Percentiles rank a stretch among this genome's conserved stretches.
Evolutionary conservation across 2,329 filamentous ascomycete genomes (phyloP).

Genomic region (Dactylellina parvicollis): DNA sequence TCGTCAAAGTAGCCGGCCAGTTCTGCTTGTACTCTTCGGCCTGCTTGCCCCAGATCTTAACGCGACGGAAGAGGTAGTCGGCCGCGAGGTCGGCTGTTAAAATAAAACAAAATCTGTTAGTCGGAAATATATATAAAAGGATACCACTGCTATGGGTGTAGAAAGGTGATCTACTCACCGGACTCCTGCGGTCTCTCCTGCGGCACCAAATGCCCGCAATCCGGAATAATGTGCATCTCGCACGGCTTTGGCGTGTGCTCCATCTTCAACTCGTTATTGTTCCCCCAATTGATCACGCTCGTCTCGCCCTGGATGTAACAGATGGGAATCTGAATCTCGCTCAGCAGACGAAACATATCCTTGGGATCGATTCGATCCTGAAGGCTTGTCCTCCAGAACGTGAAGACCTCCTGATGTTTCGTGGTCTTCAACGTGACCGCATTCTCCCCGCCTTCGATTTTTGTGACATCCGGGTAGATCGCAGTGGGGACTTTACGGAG

Average conservation of each 20-base stretch:
- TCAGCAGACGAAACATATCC: conserved; percentile 69
- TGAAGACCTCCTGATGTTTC: conserved; percentile 87
- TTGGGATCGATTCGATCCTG: conserved; percentile 65
- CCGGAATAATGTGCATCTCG: conserved; percentile 71
- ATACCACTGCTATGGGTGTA: neutral
- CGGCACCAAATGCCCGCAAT: conserved; percentile 80
- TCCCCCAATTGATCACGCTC: conserved; percentile 68
- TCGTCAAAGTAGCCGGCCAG: conserved; percentile 23
- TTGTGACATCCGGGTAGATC: conserved; percentile 65
- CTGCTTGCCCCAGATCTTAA: conserved; percentile 56
- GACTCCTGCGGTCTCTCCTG: conserved; percentile 78
- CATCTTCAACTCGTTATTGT: conserved; percentile 70
- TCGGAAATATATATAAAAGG: conserved; percentile 6
- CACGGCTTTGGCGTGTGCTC: conserved; percentile 71
- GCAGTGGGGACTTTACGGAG: conserved; percentile 77
- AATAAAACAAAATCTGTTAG: neutral
- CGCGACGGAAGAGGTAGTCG: conserved; percentile 46
- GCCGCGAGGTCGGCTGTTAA: conserved; percentile 52
- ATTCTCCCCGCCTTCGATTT: conserved; percentile 53
- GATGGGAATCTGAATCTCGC: conserved; percentile 71
- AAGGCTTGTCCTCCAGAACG: conserved; percentile 71
- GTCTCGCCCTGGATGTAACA: conserved; percentile 75
- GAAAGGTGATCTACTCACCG: conserved; percentile 64
- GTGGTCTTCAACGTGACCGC: conserved; percentile 80
- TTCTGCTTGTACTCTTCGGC: conserved; percentile 21